Base-by-base conservation (phyloP, 2,329 filamentous ascomycete genomes). In the Alternaria rosae region DNA sequence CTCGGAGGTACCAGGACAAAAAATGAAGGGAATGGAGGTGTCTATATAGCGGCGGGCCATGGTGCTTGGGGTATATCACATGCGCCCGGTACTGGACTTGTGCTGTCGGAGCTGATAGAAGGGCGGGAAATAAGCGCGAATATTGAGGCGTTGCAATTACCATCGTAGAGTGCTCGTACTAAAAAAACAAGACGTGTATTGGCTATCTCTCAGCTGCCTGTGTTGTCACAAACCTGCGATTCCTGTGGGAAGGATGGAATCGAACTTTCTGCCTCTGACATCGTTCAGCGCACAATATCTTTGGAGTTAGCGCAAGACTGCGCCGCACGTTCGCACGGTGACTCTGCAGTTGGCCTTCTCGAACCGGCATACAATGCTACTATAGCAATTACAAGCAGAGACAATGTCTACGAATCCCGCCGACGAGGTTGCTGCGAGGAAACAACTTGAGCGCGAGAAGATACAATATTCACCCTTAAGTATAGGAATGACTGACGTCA, bases 41-140 rank as follows among this genome's bases (percentile, higher is more conserved):
- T 94, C 0, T 94, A 87, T 73, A 76, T 93, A 38, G 88, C 89
- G 1, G 84, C 89, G 5, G 91, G 92, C 0, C 91, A 94, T 81
- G 91, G 91, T 0, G 89, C 91, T 0, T 94, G 91, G 91, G 91
- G 91, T 32, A 79, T 83, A 17, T 80, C 79, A 35, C 80, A 81
- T 57, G 76, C 75, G 15, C 78, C 92, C 28, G 91, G 91, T 2
- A 93, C 90, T 0, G 92, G 91, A 0, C 85, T 86, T 67, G 87
- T 92, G 6, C 81, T 93, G 80, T 85, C 89, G 11, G 91, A 93
- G 79, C 83, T 93, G 84, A 83, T 92, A 43, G 83, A 87, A 69
- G 89, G 87, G 2, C 79, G 83, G 62, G 75, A 79, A 62, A 78
- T 85, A 53, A 90, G 86, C 64, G 89, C 85, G 1, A 86, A 91